These are phyloP conservation scores for Talaromyces sp. DNA, from an alignment of 2,329 filamentous ascomycete genomes.

Conservation along the genomic window DNA sequence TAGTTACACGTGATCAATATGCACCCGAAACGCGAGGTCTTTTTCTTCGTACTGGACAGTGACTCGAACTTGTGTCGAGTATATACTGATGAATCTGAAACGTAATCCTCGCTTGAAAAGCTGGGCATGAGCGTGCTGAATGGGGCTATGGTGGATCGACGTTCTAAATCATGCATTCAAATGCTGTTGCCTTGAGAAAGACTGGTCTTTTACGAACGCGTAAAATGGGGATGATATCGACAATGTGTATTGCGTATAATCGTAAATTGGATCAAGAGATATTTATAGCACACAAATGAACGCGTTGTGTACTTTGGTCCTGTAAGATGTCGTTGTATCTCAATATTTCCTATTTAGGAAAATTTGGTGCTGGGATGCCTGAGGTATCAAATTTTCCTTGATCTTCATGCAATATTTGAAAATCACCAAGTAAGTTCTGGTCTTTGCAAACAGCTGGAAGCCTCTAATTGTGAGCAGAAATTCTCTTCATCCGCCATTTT, in stretches of 20 bases:
- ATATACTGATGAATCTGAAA: neutral
- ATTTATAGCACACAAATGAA: neutral
- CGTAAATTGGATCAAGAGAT: neutral
- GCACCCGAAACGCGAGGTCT: neutral
- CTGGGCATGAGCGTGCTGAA: neutral
- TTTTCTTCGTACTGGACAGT: neutral
- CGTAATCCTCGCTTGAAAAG: neutral
- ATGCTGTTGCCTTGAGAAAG: slow-evolving; percentile 6
- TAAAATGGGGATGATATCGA: neutral
- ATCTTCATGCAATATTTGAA: neutral
- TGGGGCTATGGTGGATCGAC: neutral
- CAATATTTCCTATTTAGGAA: neutral
- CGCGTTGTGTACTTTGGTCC: neutral
- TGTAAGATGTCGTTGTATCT: neutral
- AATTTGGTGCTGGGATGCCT: neutral
- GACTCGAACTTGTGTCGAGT: neutral
- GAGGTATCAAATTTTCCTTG: neutral
- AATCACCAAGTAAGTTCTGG: slow-evolving; percentile 21
- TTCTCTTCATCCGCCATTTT: slow-evolving; percentile 20
- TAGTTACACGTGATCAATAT: neutral
- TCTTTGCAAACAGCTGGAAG: slow-evolving; percentile 18
- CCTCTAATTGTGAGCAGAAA: slow-evolving; percentile 22
- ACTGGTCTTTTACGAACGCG: neutral
- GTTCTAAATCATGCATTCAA: neutral
- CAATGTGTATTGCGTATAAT: neutral